Evolutionary conservation across 2,329 filamentous ascomycete species (phyloP).

Genomic region (Neospermospora avenae): DNA sequence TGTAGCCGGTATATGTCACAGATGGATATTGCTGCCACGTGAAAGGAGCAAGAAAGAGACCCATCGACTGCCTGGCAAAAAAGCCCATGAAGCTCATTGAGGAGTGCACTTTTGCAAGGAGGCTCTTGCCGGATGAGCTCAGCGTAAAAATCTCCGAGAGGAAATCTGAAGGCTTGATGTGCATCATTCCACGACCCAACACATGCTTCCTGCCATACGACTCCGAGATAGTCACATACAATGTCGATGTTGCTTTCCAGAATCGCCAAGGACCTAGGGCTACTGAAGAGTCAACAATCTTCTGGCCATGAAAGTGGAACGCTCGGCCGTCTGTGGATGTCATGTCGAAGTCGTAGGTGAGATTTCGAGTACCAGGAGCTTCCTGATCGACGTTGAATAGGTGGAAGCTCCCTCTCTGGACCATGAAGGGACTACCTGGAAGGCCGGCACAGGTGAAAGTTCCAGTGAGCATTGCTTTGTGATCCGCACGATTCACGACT

Average conservation of each 20-base stretch:
- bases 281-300: slow-evolving; percentile 58
- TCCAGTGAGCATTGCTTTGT: slow-evolving; percentile 54
- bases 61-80: slow-evolving; percentile 52
- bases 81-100: slow-evolving; percentile 51
- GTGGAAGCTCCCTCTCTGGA: slow-evolving; percentile 54
- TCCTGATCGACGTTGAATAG: slow-evolving; percentile 52
- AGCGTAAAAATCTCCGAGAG: slow-evolving; percentile 53
- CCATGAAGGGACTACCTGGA: slow-evolving; percentile 57
- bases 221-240: slow-evolving; percentile 57
- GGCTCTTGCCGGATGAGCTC: slow-evolving; percentile 46
- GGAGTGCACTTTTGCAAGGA: slow-evolving; percentile 44
- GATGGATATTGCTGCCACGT: slow-evolving; percentile 54
- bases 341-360: slow-evolving; percentile 62
- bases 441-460: slow-evolving; percentile 56
- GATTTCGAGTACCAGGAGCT: slow-evolving; percentile 54
- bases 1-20: slow-evolving; percentile 46
- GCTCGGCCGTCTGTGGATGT: slow-evolving; percentile 48
- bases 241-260: slow-evolving; percentile 59
- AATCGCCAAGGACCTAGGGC: slow-evolving; percentile 54
- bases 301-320: slow-evolving; percentile 60
- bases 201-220: slow-evolving; percentile 34
- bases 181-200: slow-evolving; percentile 58
- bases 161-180: slow-evolving; percentile 53
- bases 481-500: slow-evolving; percentile 46
- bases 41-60: slow-evolving; percentile 52